These are phyloP conservation scores for Aspergillus haitiensis DNA, from an alignment of 495 filamentous ascomycete species.

Conservation along the genomic window DNA sequence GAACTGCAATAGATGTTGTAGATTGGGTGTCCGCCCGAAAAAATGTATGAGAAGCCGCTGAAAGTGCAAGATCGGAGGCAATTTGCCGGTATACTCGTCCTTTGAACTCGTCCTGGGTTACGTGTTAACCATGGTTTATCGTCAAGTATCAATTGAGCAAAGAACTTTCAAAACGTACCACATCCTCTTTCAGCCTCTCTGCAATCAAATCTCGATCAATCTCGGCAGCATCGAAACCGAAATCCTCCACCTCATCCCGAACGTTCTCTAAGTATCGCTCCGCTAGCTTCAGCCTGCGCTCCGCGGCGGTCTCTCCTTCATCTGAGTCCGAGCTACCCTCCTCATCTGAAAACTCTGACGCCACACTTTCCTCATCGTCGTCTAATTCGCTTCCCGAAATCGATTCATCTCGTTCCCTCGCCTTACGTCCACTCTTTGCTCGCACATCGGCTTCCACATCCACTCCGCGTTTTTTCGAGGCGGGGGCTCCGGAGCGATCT, in stretches of 20 bases:
- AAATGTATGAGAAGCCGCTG: constrained; percentile 59
- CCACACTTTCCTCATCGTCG: constrained; percentile 53
- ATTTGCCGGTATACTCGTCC: constrained; percentile 81
- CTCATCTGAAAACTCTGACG: constrained; percentile 43
- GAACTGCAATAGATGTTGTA: constrained; percentile 77
- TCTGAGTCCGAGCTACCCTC: constrained; percentile 54
- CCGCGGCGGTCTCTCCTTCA: constrained; percentile 80
- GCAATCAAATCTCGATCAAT: constrained; percentile 92
- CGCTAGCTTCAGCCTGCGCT: constrained; percentile 82
- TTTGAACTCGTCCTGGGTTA: constrained; percentile 73
- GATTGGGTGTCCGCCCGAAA: constrained; percentile 74
- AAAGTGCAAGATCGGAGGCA: constrained; percentile 66
- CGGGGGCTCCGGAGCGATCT: constrained; percentile 47
- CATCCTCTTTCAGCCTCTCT: constrained; percentile 84
- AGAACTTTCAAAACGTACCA: constrained; percentile 47
- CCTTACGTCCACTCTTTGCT: constrained; percentile 26
- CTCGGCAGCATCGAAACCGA: constrained; percentile 88
- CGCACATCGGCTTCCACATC: constrained; percentile 36
- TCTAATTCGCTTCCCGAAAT: constrained; percentile 86
- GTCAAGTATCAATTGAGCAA: not conserved
- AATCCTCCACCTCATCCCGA: constrained; percentile 74
- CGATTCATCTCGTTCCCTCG: constrained; percentile 55
- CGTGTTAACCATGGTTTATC: constrained; percentile 14
- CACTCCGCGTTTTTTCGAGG: constrained; percentile 58
- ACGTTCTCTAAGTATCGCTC: constrained; percentile 93